Evolutionary conservation across 352 stramenopile genomes (phyloP), one percentile per base, ranked within the genome.

Genomic region (Phytopythium kandeliae): DNA sequence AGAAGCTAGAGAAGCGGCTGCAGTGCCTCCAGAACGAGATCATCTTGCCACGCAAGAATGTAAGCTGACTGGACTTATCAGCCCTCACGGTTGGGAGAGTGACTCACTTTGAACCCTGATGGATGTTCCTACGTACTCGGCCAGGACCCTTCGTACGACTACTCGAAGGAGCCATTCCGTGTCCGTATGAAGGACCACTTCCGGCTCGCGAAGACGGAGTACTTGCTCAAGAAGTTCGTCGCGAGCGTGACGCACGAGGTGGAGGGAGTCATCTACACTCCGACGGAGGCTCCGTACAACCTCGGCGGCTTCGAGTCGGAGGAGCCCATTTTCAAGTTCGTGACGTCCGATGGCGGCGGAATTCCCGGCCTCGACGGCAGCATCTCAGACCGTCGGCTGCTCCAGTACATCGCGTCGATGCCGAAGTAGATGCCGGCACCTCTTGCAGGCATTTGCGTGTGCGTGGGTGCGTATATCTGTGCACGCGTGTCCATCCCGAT

Each of bases 181-280:
- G 79, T 95, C 36, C 82, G 85, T 44, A 95, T 95, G 85, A 93
- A 93, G 60, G 85, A 95, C 45, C 85, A 95, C 57, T 95, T 93
- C 56, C 81, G 82, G 52, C 55, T 95, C 41, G 76, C 67, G 6
- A 95, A 93, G 70, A 91, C 85, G 34, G 80, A 93, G 64, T 92
- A 86, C 51, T 58, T 93, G 69, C 54, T 95, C 54, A 77, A 78
- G 51, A 93, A 89, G 58, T 95, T 95, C 44, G 76, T 89, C n/a
- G 74, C 84, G 50, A 86, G 78, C 36, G 80, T 95, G 15, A 93
- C 85, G 12, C 85, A 95, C 55, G 77, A 92, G 46, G 82, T 95
- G 5, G 85, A 95, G 40, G 85, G 85, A 33, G 78, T 93, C 37
- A 88, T 95, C 46, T 95, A 89, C 60, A 95, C 85, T 1, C 85